Base-by-base conservation (phyloP, 495 filamentous ascomycete genomes). In the Penicillium macrosclerotiorum region DNA sequence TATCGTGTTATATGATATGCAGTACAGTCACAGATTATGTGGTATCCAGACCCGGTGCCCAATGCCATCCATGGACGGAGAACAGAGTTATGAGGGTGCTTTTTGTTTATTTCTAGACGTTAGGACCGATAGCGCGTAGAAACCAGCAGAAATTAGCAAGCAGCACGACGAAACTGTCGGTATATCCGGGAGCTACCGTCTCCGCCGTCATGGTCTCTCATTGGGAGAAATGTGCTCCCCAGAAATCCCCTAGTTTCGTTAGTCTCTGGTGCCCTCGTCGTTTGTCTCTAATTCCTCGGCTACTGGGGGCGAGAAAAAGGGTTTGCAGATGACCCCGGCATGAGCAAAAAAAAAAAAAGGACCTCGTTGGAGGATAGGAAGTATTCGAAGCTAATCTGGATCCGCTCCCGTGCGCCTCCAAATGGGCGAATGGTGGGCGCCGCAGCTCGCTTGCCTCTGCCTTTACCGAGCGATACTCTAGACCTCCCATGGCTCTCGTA, bases 401-500 rank as follows among this genome's bases (percentile, higher is more conserved):
- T 48, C 37, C n/a, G 45, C 37, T 17, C 29, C 45, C 26, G 39
- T 35, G 44, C 44, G 42, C 30, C 16, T 11, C 11, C 12, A 8
- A 14, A 1, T 5, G 13, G 38, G 41, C 52, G 44, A 59, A 59
- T 59, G 35, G 33, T 8, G 9, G n/a, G 2, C 23, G 18, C 5
- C 23, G 24, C 30, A 22, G 56, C 56, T 59, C 56, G 56, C 56
- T 59, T 59, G 52, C 39, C 52, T 46, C 52, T 56, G 34, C 56
- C 56, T 38, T 36, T 34, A 25, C 19, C 20, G 31, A 17, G 36
- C 26, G 30, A 37, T 14, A 13, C 31, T 38, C 38, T 42, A 31
- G 44, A 39, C 18, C 51, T 38, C 34, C 13, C 42, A 49, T 39
- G 20, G 45, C 52, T 53, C n/a, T n/a, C 54, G 54, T 57, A 57